Base-by-base conservation (phyloP, 305 asterid species). In the Fraxinus angustifolia region DNA sequence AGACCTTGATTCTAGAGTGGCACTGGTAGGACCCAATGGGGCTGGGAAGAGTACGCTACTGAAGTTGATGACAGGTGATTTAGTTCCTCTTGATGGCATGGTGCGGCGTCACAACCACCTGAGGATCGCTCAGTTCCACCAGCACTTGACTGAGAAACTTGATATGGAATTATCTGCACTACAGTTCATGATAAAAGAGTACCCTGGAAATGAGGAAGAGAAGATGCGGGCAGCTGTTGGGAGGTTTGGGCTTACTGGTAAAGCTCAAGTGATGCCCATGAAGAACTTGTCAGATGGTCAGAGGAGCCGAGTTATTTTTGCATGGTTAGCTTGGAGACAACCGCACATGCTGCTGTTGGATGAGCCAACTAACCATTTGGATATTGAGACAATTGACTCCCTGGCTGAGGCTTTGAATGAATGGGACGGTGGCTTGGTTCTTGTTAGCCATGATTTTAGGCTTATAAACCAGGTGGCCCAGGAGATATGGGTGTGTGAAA, bases 371-470 rank as follows among this genome's bases (percentile, higher is more conserved):
- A 96, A 94, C 83, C 99, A 96, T 88, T 84, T 96, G 88, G 99
- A 96, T 88, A 92, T 94, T 0, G 99, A 96, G 90, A 96, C 99
- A 0, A 96, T 96, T 0, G 99, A 96, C 79, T 94, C 98, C 0
- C 90, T 96, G 1, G 99, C 99, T 0, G 98, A 94, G 89, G 99
- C 99, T 0, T 82, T 96, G 89, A 96, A 91, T 0, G 98, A 92
- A 71, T 96, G 99, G 99, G 98, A 96, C 17, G 99, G 99, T 26
- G 98, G 99, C n/a, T 2, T 96, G 90, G 99, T 96, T 56, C 97
- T 96, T 11, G 99, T 96, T 0, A 96, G 99, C 88, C 99, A 96
- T 7, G 99, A 96, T 62, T 96, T 94, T 75, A 90, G 99, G 93
- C 97, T 96, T 23, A 96, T 94, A 23, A 96, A 94, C 87, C 99